Evolutionary conservation across 108 stramenopile genomes (phyloP), one percentile per base, ranked within the genome.

Genomic region (Epithemia pelagica): DNA sequence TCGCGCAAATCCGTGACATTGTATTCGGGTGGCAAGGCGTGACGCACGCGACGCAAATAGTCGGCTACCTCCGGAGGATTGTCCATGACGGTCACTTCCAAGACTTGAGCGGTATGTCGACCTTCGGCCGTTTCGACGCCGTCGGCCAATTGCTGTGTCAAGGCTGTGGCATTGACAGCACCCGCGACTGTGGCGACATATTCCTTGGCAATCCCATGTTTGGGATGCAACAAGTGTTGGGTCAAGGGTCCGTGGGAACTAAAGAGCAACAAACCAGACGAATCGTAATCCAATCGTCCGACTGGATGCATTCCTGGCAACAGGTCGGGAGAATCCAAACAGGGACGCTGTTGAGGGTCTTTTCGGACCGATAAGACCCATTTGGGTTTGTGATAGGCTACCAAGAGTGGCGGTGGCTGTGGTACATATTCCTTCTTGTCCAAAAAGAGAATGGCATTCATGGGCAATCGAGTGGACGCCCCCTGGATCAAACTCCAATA

Each of bases 221-320:
- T 82, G 15, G 92, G 92, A 73, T 94, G 92, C 28, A 94, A 58
- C 54, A 94, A 72, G 66, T 54, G 73, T 53, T 94, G 87, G 25
- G 92, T 94, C 65, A 94, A 66, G 29, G 79, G 69, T 15, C 92
- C 92, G 46, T 78, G 68, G 32, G 79, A 82, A 25, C 81, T 82
- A 68, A 90, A 94, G 7, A 94, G 65, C 22, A 94, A 74, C 70
- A 94, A 78, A 22, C 92, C 92, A 0, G 82, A 78, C 0, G 89
- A 84, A 55, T 94, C 93, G 71, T 91, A 95, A 72, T 95, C 93
- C 28, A 95, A 61, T 32, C 93, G 69, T 1, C 93, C 93, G 0
- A 91, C 90, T 0, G 93, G 93, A 75, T 94, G 93, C 78, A 94
- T 78, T 54, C 75, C 68, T 72, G 77, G 66, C 70, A 61, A 32